Conservation (phyloP, 1,284 basidiomycete species). For the Sphagnurus paluster region DNA sequence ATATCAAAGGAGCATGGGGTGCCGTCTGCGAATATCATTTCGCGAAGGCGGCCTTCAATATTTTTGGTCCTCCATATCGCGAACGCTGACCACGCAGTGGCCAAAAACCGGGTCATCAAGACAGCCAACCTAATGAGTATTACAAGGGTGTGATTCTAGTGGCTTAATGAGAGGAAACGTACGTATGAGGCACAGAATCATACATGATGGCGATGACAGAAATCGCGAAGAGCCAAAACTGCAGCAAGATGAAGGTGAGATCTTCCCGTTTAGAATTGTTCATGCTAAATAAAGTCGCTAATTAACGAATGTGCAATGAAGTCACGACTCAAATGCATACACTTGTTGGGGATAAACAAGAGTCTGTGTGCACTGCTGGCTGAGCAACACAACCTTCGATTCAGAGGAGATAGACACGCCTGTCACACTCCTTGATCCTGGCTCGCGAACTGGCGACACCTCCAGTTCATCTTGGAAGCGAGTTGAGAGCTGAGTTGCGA, state of each 20-base stretch:
- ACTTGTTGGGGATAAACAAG: constrained; percentile 44
- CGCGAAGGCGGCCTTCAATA: constrained; percentile 33
- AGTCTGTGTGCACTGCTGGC: constrained; percentile 39
- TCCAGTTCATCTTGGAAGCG: constrained; percentile 2
- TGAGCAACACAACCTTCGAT: constrained; percentile 27
- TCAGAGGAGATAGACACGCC: constrained; percentile 19
- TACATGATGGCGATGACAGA: constrained; percentile 49
- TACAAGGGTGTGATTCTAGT: not conserved
- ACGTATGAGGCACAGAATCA: constrained; percentile 58
- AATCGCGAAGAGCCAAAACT: constrained; percentile 61
- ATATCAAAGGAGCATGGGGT: constrained; percentile 51
- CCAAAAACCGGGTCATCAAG: constrained; percentile 44
- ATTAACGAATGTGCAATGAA: not conserved
- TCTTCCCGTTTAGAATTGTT: constrained; percentile 52
- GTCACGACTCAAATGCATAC: constrained; percentile 29
- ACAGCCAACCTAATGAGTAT: constrained; percentile 41
- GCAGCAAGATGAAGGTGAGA: constrained; percentile 47
- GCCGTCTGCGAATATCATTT: constrained; percentile 37
- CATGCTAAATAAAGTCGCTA: constrained; percentile 34
- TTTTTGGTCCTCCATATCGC: constrained; percentile 46
- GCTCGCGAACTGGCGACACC: not conserved
- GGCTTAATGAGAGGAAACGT: constrained; percentile 16
- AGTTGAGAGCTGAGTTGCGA: constrained; percentile 1
- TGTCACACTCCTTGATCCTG: constrained; percentile 1
- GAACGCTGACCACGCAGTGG: constrained; percentile 53